Percentiles rank a stretch among this genome's conserved stretches.
These are phyloP conservation scores for Sugiyamaella xylanicola DNA, from an alignment of 1,139 yeast species.

Conservation along the genomic window DNA sequence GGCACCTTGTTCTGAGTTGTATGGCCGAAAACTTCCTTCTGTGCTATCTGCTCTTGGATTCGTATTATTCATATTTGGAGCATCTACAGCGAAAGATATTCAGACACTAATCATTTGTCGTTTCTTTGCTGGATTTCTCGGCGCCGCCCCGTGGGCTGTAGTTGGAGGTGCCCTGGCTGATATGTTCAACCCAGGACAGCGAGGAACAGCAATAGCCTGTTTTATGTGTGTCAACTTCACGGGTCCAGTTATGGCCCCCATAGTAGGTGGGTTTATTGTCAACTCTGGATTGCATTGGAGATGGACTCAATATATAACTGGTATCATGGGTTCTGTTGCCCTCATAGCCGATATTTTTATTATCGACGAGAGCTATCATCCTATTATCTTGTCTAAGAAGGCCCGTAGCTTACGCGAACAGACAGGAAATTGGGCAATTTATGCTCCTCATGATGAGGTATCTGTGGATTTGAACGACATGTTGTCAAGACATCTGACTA, in stretches of 20 bases:
- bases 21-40: slow-evolving; percentile 64
- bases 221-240: slow-evolving; percentile 65
- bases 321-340: slow-evolving; percentile 49
- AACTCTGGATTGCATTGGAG: slow-evolving; percentile 53
- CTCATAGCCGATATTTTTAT: slow-evolving; percentile 47
- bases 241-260: slow-evolving; percentile 76
- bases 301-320: slow-evolving; percentile 59
- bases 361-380: slow-evolving; percentile 63
- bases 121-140: slow-evolving; percentile 73
- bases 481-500: slow-evolving; percentile 63
- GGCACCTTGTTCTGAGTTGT: slow-evolving; percentile 76
- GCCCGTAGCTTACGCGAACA: slow-evolving; percentile 53
- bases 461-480: slow-evolving; percentile 63
- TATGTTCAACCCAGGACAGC: slow-evolving; percentile 56
- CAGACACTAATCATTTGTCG: slow-evolving; percentile 73
- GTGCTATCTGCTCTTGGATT: slow-evolving; percentile 57
- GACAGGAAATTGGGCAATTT: slow-evolving; percentile 71
- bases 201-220: slow-evolving; percentile 68
- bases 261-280: slow-evolving; percentile 42
- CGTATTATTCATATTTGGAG: slow-evolving; percentile 63
- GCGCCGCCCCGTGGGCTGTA: slow-evolving; percentile 78
- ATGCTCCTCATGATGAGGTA: slow-evolving; percentile 80
- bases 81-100: slow-evolving; percentile 67
- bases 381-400: slow-evolving; percentile 47
- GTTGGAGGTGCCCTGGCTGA: slow-evolving; percentile 86